Base-by-base conservation (phyloP, 106 monocot species). In the Xerophyta viscosa region DNA sequence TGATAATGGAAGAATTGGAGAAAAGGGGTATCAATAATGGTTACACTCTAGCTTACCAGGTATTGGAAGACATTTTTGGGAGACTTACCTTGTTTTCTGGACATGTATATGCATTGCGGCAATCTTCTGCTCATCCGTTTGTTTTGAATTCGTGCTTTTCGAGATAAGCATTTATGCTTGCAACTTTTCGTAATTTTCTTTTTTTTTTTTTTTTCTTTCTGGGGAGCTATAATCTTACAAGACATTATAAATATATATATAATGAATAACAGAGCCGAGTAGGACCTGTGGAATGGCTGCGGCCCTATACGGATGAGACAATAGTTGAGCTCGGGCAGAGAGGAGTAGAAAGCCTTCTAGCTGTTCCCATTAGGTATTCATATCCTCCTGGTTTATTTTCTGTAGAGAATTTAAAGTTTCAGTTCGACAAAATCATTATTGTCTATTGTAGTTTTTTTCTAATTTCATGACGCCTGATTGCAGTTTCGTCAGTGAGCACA, bases 401-500 rank as follows among this genome's bases (percentile, higher is more conserved):
- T n/a, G n/a, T n/a, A n/a, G n/a, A n/a, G n/a, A n/a, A n/a, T n/a
- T n/a, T n/a, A n/a, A n/a, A n/a, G n/a, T n/a, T n/a, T n/a, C n/a
- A n/a, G n/a, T n/a, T n/a, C n/a, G n/a, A n/a, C n/a, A n/a, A 6
- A 33, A 33, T 33, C 33, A 6, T 33, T 33, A 33, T 33, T 33
- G 5, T 5, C 33, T 33, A 5, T 33, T 33, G 5, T 11, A 6
- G 5, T 11, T 33, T 33, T 33, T 33, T 5, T 33, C 33, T 33
- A 5, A 33, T 33, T 33, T 6, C 5, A 59, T 20, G 24, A 63
- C 41, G 58, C 47, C 19, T 19, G 36, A 46, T 54, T 70, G 37
- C 70, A 98, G 96, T 70, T 98, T 98, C 82, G 89, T 89, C 26
- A 98, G 96, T 58, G 96, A 98, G 71, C 96, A 96, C 37, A 96